These are phyloP conservation scores for Tothia fuscella DNA, from an alignment of 2,329 filamentous ascomycete species.

Conservation along the genomic window DNA sequence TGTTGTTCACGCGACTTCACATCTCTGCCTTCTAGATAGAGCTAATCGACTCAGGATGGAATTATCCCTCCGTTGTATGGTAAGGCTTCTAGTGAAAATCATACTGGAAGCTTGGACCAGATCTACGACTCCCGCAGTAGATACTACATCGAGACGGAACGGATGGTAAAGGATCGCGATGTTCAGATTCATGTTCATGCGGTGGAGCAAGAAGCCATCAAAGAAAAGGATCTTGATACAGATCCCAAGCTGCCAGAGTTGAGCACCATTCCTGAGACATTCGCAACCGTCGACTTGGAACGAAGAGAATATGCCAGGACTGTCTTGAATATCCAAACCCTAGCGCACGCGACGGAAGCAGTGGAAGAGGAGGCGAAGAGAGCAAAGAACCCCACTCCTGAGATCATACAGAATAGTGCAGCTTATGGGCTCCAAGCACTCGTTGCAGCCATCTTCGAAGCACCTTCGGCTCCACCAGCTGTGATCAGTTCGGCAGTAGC, in stretches of 20 bases:
- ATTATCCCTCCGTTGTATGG: slow-evolving; percentile 19
- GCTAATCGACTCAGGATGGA: slow-evolving; percentile 19
- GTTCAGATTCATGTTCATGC: neutral
- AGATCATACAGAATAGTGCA: slow-evolving; percentile 28
- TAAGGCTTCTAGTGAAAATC: slow-evolving; percentile 16
- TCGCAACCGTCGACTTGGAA: slow-evolving; percentile 30
- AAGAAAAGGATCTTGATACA: slow-evolving; percentile 4
- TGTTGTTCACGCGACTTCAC: slow-evolving; percentile 3
- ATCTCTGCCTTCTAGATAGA: slow-evolving; percentile 2
- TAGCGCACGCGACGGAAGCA: slow-evolving; percentile 23
- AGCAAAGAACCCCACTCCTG: slow-evolving; percentile 12
- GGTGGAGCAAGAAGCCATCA: neutral
- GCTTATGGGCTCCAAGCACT: slow-evolving; percentile 29
- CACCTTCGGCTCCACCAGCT: neutral
- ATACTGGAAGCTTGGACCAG: slow-evolving; percentile 17
- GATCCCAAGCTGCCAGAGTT: slow-evolving; percentile 13
- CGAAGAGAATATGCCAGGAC: slow-evolving; percentile 29
- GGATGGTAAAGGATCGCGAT: neutral
- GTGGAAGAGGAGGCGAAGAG: slow-evolving; percentile 21
- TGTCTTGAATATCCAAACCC: slow-evolving; percentile 24
- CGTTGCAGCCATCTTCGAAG: slow-evolving; percentile 13
- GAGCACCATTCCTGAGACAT: slow-evolving; percentile 19
- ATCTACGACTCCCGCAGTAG: slow-evolving; percentile 30
- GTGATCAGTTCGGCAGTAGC: neutral
- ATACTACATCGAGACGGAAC: slow-evolving; percentile 27